A percentile compares a stretch with the other conserved stretches of the same genome.
phyloP scores from a whole-genome alignment of 1,284 basidiomycete species.

The Puccinia polysora region DNA sequence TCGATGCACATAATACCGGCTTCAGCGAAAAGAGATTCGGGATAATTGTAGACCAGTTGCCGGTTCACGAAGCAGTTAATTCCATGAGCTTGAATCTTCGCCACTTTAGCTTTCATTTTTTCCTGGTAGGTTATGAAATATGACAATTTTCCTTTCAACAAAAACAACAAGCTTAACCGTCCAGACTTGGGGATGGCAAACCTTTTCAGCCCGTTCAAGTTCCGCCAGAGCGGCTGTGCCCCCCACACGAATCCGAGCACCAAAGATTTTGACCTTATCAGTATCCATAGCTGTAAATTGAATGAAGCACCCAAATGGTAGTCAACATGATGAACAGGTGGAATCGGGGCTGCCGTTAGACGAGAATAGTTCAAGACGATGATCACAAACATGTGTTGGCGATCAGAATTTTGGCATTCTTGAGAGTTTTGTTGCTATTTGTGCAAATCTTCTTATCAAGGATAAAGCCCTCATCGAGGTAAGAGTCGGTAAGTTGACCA shows the following conservation, averaged over 20 bases:
- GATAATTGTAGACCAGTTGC: slow-evolving; percentile 99
- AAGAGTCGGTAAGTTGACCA: slow-evolving; percentile 95
- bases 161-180: neutral
- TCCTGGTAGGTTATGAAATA: slow-evolving; percentile 60
- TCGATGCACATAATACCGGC: slow-evolving; percentile 94
- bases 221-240: slow-evolving; percentile 94
- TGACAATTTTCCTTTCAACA: neutral
- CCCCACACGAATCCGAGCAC: slow-evolving; percentile 91
- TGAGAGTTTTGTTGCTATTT: slow-evolving; percentile 88
- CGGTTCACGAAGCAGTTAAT: slow-evolving; percentile 98
- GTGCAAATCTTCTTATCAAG: slow-evolving; percentile 93
- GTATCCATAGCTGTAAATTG: slow-evolving; percentile 85
- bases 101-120: slow-evolving; percentile 99
- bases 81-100: slow-evolving; percentile 86
- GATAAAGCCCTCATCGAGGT: slow-evolving; percentile 98
- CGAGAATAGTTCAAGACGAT: neutral
- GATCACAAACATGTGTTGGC: slow-evolving; percentile 80
- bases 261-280: slow-evolving; percentile 99
- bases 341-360: neutral
- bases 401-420: slow-evolving; percentile 94
- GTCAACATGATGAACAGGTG: neutral
- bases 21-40: slow-evolving; percentile 86
- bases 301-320: neutral
- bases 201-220: slow-evolving; percentile 88
- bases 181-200: slow-evolving; percentile 50